A percentile compares a stretch with the other conserved stretches of the same genome.
phyloP scores from a whole-genome alignment of 2,329 filamentous ascomycete species.

The Alternaria sp. region DNA sequence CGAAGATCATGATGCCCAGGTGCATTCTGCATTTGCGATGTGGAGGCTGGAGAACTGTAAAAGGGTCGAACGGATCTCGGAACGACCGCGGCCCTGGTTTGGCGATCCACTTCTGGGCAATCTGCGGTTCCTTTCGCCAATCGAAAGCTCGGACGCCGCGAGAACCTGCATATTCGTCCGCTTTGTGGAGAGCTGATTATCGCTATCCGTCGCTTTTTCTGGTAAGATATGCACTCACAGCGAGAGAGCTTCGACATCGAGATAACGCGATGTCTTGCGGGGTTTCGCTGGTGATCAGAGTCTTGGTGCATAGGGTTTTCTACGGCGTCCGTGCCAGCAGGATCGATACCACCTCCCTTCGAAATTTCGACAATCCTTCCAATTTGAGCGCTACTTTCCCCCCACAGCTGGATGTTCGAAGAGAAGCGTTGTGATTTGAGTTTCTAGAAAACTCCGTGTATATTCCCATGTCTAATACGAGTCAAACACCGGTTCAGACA shows the following conservation, averaged over 20 bases:
- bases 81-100: slow-evolving; percentile 8
- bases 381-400: neutral
- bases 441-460: neutral
- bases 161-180: slow-evolving; percentile 11
- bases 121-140: slow-evolving; percentile 25
- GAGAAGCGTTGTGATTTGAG: neutral
- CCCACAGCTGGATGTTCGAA: neutral
- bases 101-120: slow-evolving; percentile 16
- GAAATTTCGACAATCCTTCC: neutral
- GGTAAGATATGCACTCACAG: neutral
- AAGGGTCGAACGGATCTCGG: slow-evolving; percentile 1
- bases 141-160: slow-evolving; percentile 23
- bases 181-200: slow-evolving; percentile 23
- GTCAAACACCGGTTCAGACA: neutral
- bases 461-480: neutral
- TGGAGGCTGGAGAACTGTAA: slow-evolving; percentile 9
- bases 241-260: neutral
- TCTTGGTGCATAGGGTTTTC: neutral
- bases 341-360: neutral
- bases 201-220: neutral
- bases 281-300: neutral
- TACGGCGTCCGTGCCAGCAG: neutral
- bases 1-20: neutral
- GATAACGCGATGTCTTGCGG: neutral
- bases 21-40: neutral